Base-by-base conservation (phyloP, 2,329 filamentous ascomycete genomes). In the Beauveria brongniartii region DNA sequence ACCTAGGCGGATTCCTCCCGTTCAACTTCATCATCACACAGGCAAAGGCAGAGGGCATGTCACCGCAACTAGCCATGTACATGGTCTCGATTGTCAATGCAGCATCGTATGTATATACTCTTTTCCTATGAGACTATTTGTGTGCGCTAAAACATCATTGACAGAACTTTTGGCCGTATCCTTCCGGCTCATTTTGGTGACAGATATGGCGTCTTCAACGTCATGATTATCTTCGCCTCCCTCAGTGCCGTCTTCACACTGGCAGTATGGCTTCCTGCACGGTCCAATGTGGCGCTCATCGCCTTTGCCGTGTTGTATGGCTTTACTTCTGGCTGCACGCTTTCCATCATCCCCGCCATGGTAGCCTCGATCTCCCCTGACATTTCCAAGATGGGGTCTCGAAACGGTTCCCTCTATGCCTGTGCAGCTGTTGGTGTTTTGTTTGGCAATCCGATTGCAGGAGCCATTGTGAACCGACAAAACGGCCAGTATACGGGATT, bases 211-310 rank as follows among this genome's bases (percentile, higher is more conserved):
- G 75, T 89, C 28, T 74, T 88, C 68, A 90, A 89, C 70, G 85
- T 81, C 37, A 76, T 85, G 40, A 83, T 86, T 3, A 65, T 83
- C 18, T 64, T 82, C 6, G 84, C 83, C 1, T 63, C 87, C 8
- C 66, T 85, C 0, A 84, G 84, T 1, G 84, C 81, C 67, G 74
- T 80, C 65, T 67, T 87, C 22, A 57, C 54, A 5, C 18, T 57
- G 22, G 54, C 54, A 20, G 28, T 57, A 6, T 57, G 54, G 54
- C 54, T 57, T 14, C 54, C 54, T n/a, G 41, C 24, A 18, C 44
- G 44, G 22, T 44, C 37, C 8, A 55, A 43, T 12, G 37, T 12
- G 41, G 37, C 37, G 18, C 34, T 55, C 26, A 28, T 55, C 43
- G 66, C 66, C 7, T 72, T 69, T 61, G 57, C 65, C 40, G 67